phyloP scores from a whole-genome alignment of 2,329 filamentous ascomycete species.

The Biscogniauxia marginata region DNA sequence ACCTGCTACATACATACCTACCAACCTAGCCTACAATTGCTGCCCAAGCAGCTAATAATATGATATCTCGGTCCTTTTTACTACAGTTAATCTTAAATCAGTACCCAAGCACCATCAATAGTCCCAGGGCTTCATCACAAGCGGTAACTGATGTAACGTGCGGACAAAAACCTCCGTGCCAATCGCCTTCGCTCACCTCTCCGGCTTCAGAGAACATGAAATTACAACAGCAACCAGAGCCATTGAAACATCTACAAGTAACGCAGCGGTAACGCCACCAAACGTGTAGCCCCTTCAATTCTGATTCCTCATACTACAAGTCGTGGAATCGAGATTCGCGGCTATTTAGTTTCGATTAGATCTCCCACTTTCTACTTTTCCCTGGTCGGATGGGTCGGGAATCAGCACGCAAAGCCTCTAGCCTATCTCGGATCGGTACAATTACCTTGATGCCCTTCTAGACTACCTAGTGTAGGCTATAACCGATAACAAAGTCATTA shows the following conservation, averaged over 20 bases:
- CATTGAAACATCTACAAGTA: neutral
- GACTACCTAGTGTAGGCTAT: no score
- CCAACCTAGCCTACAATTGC: neutral
- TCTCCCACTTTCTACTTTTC: neutral
- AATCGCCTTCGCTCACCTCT: neutral
- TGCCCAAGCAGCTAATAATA: neutral
- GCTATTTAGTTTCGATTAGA: neutral
- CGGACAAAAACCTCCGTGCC: neutral
- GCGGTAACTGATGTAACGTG: neutral
- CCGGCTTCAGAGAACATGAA: neutral
- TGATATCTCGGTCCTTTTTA: neutral
- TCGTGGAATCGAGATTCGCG: neutral
- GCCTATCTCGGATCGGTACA: neutral
- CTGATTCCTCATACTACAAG: neutral
- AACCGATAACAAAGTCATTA: neutral
- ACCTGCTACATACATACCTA: neutral
- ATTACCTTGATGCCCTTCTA: no score
- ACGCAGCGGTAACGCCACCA: neutral
- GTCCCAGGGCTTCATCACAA: neutral
- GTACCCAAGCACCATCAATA: neutral
- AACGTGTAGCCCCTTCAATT: neutral
- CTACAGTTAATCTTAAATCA: neutral
- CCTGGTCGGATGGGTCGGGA: neutral
- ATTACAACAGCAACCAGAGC: no score
- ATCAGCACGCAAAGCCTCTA: no score